Base-by-base conservation (phyloP, 2,329 filamentous ascomycete species). In the Verticillium zaregamsianum region DNA sequence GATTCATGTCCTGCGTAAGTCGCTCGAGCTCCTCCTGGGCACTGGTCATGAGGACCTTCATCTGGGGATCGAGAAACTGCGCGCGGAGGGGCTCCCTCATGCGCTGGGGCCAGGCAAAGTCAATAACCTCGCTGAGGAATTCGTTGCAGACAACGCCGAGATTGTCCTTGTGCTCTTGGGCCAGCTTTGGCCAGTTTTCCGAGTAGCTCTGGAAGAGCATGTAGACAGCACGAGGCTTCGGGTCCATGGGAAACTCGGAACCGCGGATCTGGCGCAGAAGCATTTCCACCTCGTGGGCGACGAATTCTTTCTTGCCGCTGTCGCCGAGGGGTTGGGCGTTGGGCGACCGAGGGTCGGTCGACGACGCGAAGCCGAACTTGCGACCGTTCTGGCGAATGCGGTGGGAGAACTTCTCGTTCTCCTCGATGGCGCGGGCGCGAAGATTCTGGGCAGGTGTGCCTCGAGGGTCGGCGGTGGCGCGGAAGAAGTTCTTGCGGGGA, bases 181-280 rank as follows among this genome's bases (percentile, higher is more conserved):
- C 81, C 14, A 83, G 72, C n/a, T 75, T 73, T 3, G 81, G 79
- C 81, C 81, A 83, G 68, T 81, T 80, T 62, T 80, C 77, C 2
- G 79, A 82, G 66, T 82, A 83, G 62, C 80, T 80, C 61, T 83
- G 80, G 70, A 83, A 83, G 14, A 83, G 74, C 68, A 83, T 83
- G 69, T 83, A 83, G 2, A 81, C 80, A 0, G 81, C 81, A 33
- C 81, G 76, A 0, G 81, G 81, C 66, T 83, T 83, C 0, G 80
- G 79, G 65, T 83, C 81, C 60, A 82, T 80, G 1, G 81, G 81
- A 58, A 83, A 76, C 62, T 83, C 81, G 52, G 82, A 82, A 65
- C 81, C 81, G 15, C 81, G 76, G 39, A 83, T 81, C 67, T 83
- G 81, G 52, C 75, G 73, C 2, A 83, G 73, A 0, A 83, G 76